Evolutionary conservation across 345 rosid species (phyloP).

Genomic region (Citrus trifoliata): DNA sequence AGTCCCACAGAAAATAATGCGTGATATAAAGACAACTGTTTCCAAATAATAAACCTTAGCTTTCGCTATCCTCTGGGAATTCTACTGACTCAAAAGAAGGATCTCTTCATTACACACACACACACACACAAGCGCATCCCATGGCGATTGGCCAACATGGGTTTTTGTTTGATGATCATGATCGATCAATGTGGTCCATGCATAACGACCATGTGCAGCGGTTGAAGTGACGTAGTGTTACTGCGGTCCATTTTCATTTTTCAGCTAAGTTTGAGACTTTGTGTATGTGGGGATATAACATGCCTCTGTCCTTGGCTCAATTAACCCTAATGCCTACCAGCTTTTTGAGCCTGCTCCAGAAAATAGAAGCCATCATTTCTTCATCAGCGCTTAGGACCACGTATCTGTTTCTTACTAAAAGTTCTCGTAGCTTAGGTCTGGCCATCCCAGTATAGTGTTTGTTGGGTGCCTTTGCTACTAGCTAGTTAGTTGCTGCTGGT

Average conservation of each 20-base stretch:
- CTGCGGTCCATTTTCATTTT: neutral
- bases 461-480: neutral
- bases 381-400: neutral
- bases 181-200: constrained; percentile 2
- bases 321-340: neutral
- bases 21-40: neutral
- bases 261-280: neutral
- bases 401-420: neutral
- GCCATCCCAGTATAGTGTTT: neutral
- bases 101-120: neutral
- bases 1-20: neutral
- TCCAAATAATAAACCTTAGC: constrained; percentile 7
- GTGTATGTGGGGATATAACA: neutral
- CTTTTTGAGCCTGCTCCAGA: neutral
- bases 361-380: neutral
- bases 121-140: neutral
- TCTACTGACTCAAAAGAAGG: neutral
- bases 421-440: neutral
- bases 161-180: neutral
- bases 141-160: neutral
- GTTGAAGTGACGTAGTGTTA: neutral
- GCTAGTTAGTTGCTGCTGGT: neutral
- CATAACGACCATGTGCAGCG: neutral
- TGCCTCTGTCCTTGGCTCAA: neutral
- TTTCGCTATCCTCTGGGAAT: neutral